phyloP scores from a whole-genome alignment of 2,329 filamentous ascomycete species.

The Torrubiella hemipterigena region DNA sequence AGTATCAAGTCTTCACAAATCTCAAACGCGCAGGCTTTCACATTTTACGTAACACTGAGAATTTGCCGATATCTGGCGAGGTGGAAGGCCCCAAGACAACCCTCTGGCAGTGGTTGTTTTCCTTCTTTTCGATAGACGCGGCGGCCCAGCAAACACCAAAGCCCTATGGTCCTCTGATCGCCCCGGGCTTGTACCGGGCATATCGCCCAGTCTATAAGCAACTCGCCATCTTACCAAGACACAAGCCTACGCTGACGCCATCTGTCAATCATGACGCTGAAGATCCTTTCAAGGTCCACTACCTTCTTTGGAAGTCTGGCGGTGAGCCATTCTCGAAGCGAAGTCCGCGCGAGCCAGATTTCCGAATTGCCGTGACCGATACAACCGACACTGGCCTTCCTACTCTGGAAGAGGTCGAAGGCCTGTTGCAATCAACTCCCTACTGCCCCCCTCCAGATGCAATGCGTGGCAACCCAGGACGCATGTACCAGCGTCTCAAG shows the following conservation, averaged over 20 bases:
- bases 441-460: conserved; percentile 43
- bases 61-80: conserved; percentile 7
- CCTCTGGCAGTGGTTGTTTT: conserved; percentile 43
- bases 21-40: conserved; percentile 76
- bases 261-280: conserved; percentile 14
- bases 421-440: conserved; percentile 63
- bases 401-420: conserved; percentile 56
- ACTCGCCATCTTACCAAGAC: conserved; percentile 59
- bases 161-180: conserved; percentile 44
- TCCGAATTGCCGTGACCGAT: conserved; percentile 72
- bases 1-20: conserved; percentile 79
- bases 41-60: conserved; percentile 58
- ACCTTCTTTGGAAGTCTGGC: conserved; percentile 64
- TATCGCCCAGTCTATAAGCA: conserved; percentile 64
- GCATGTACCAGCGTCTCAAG: conserved; percentile 66
- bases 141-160: conserved; percentile 11
- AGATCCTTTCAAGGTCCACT: conserved; percentile 61
- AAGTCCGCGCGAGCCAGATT: conserved; percentile 68
- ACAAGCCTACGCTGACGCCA: conserved; percentile 40
- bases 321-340: conserved; percentile 61
- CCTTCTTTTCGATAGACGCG: conserved; percentile 24
- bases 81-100: conserved; percentile 14
- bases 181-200: conserved; percentile 52
- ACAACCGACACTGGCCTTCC: conserved; percentile 62
- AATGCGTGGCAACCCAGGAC: conserved; percentile 27